Evolutionary conservation across 202 grass and related monocot genomes (phyloP), one percentile per base, ranked within the genome.

Genomic region (Zoysia matrella): DNA sequence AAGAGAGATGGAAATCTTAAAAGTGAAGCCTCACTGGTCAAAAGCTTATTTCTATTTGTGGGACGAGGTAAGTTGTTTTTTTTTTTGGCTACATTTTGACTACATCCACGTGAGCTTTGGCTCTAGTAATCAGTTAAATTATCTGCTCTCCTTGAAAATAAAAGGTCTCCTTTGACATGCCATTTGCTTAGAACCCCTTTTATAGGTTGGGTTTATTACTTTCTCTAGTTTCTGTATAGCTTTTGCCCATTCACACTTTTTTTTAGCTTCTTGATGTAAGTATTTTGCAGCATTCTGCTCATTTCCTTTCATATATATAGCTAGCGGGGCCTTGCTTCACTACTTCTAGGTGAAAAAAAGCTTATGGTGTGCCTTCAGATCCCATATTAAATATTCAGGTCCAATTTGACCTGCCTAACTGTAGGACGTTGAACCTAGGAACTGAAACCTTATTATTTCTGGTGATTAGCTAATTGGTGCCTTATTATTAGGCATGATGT

Each of bases 41-140:
- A 98, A 93, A 91, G 87, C 89, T 91, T 98, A 95, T 71, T 98
- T 98, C 75, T 98, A 98, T 83, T 84, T 98, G 71, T 98, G 95
- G 95, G 95, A 98, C 84, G 95, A 98, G 92, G 95, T 98, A 64
- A 1, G 53, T 83, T 56, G 58, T 84, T 55, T 68, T 83, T 74
- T 18, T 81, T 82, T 12, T 50, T 13, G 84, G 65, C 70, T 71
- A 75, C 43, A 9, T 69, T 47, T 39, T 67, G 62, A 67, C 16
- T 18, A 53, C 14, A 12, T 14, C 15, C 9, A 14, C 41, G 6
- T 15, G 11, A 18, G 63, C 51, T 36, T 68, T 41, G 50, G 52
- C 9, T 66, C 52, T 60, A 14, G 60, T 4, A 15, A 52, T 52
- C 62, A 11, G 43, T 13, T 79, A 53, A 43, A 30, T 3, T 60